A percentile compares a stretch with the other conserved stretches of the same genome.
phyloP scores from a whole-genome alignment of 805 yeast genomes.

The Zygoascus bituminiphila region DNA sequence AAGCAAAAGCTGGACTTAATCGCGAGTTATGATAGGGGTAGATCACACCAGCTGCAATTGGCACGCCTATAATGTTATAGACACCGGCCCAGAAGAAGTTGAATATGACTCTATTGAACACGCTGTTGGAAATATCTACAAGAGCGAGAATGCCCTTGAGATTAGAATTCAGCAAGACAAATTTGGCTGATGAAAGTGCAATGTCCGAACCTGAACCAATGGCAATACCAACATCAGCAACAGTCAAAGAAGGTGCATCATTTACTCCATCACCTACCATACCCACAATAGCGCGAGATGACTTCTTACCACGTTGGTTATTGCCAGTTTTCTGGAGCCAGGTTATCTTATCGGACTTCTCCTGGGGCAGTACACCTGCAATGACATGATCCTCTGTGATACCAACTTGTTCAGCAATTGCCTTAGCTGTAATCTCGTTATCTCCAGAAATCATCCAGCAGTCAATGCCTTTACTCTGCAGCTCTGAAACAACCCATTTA shows the following conservation, averaged over 20 bases:
- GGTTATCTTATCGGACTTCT: conserved; percentile 53
- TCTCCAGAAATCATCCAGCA: conserved; percentile 79
- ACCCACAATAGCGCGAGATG: conserved; percentile 41
- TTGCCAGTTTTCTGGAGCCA: conserved; percentile 43
- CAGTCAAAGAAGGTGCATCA: conserved; percentile 72
- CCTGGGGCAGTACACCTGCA: conserved; percentile 67
- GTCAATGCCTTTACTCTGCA: conserved; percentile 38
- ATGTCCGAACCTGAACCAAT: conserved; percentile 69
- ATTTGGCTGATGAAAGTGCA: conserved; percentile 67
- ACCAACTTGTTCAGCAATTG: conserved; percentile 57
- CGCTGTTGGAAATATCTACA: conserved; percentile 57
- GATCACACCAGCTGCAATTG: conserved; percentile 90
- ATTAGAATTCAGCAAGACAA: conserved; percentile 50
- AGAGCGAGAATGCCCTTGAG: conserved; percentile 45
- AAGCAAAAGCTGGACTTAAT: conserved; percentile 83
- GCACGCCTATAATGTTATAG: conserved; percentile 79
- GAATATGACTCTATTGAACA: conserved; percentile 65
- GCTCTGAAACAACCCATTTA: conserved; percentile 37
- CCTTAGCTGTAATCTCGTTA: conserved; percentile 54
- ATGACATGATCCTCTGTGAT: conserved; percentile 44
- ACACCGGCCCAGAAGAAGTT: conserved; percentile 84
- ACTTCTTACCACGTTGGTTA: conserved; percentile 15
- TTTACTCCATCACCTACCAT: conserved; percentile 84
- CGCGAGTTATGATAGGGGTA: conserved; percentile 64
- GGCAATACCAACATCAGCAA: conserved; percentile 72